Conservation (phyloP, 2,329 filamentous ascomycete species). For the Hypocrella siamensis region DNA sequence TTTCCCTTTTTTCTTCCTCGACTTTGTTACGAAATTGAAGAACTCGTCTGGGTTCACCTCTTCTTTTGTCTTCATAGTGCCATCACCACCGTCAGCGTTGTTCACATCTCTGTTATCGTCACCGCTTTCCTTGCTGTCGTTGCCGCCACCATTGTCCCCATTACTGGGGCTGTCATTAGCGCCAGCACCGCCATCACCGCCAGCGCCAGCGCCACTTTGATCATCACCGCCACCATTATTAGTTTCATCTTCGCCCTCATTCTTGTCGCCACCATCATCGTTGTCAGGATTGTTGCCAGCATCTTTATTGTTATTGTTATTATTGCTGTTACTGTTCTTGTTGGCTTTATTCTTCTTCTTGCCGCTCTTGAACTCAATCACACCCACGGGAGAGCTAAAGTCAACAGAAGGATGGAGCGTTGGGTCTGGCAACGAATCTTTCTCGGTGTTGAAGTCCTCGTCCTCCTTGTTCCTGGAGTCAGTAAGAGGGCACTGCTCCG, state of each 20-base stretch:
- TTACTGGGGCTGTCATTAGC: too few relatives aligned
- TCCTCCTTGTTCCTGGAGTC: too few relatives aligned
- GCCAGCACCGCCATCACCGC: conserved; percentile 3
- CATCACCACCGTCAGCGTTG: conserved; percentile 5
- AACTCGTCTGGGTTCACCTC: conserved; percentile 20
- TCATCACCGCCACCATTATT: conserved; percentile 5
- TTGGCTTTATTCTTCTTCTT: conserved; percentile 8
- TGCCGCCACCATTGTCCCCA: conserved; percentile 1
- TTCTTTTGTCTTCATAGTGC: conserved; percentile 14
- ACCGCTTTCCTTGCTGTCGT: conserved; percentile 1
- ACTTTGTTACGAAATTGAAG: conserved; percentile 12
- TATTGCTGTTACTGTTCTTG: conserved; percentile 3
- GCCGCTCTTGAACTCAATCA: conserved; percentile 5
- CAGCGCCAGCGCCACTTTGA: conserved; percentile 1
- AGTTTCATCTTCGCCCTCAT: conserved; percentile 1
- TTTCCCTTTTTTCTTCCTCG: conserved; percentile 25
- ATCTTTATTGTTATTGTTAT: conserved; percentile 4
- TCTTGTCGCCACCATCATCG: conserved; percentile 2
- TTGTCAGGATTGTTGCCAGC: conserved; percentile 3
- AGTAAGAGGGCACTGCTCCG: too few relatives aligned
- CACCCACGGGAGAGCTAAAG: conserved; percentile 7
- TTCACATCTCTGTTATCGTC: conserved; percentile 2
- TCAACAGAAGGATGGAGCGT: conserved; percentile 9
- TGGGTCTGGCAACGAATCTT: conserved; percentile 7
- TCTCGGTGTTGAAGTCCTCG: background rate